Percentiles rank a stretch among this genome's conserved stretches.
These are phyloP conservation scores for Zygnema circumcarinatum DNA, from an alignment of 139 green algal genomes.

Conservation along the genomic window DNA sequence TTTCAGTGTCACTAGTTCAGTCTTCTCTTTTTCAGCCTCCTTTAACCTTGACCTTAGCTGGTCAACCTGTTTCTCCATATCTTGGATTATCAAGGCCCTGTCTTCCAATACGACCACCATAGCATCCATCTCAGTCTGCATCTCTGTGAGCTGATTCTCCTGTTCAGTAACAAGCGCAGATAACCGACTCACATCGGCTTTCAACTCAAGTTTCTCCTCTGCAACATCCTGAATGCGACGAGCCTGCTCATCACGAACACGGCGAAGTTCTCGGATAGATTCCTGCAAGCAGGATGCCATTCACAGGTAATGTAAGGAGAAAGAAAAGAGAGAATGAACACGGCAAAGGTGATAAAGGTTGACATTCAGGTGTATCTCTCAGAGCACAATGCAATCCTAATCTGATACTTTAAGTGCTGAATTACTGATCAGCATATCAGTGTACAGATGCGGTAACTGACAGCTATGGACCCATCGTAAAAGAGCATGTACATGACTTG, in stretches of 20 bases:
- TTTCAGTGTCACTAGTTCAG: slow-evolving; percentile 14
- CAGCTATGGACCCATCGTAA: too few species aligned
- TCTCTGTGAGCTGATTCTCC: slow-evolving; percentile 11
- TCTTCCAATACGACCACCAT: slow-evolving; percentile 24
- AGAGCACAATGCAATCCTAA: too few species aligned
- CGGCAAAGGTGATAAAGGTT: too few species aligned
- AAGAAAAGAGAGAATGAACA: too few species aligned
- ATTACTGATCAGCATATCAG: too few species aligned
- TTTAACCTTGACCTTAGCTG: neutral
- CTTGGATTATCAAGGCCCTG: slow-evolving; percentile 2
- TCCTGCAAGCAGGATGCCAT: slow-evolving; percentile 2
- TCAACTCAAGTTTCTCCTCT: neutral
- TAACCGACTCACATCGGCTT: neutral
- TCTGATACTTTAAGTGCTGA: too few species aligned
- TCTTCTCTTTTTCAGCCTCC: slow-evolving; percentile 15
- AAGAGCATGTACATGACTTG: too few species aligned
- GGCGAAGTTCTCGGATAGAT: slow-evolving; percentile 34
- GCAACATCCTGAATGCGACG: slow-evolving; percentile 26
- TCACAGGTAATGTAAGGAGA: neutral
- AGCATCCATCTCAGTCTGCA: slow-evolving; percentile 6
- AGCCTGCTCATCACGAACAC: slow-evolving; percentile 26
- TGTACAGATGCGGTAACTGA: too few species aligned
- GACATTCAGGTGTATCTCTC: too few species aligned
- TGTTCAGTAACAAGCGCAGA: neutral
- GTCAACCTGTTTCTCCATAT: slow-evolving; percentile 8